Base-by-base conservation (phyloP, 768 basidiomycete species). In the Brasilioporus rufonigricans region DNA sequence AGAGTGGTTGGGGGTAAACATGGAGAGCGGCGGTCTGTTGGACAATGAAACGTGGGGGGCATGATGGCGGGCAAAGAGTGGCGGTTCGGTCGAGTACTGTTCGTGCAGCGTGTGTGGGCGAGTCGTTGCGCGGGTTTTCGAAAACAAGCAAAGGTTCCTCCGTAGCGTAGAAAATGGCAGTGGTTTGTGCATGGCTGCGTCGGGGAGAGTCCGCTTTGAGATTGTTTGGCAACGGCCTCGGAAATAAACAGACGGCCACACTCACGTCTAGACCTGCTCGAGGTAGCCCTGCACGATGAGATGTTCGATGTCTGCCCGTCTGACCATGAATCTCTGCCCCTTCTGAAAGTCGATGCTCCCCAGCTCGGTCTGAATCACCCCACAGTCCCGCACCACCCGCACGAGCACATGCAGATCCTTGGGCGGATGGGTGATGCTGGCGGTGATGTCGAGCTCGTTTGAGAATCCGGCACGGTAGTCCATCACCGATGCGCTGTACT, bases 231-330 rank as follows among this genome's bases (percentile, higher is more conserved):
- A 56, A 43, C 2, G 56, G 52, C 56, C 11, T 64, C 44, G n/a
- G 52, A 53, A 57, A 46, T 49, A 65, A 60, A 68, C 68, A 64
- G 60, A 41, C 29, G 13, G 43, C 26, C 53, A 41, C 60, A 18
- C 43, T 44, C 49, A 50, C 49, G n/a, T 46, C 65, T 65, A 86
- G 56, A 96, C 86, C 64, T 95, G 85, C 75, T 98, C 91, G 61
- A 99, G 74, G 70, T 88, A 96, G 5, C 95, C 95, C 65, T 94
- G 91, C 1, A 95, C 86, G 61, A 98, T 92, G 61, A 98, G 78
- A 69, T 95, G 88, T 69, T 99, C 97, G 57, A 99, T 87, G 67
- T 95, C 93, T 8, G 89, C 82, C 61, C 92, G 76, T 35, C 91
- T 78, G 48, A 98, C 87, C 79, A 94, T 86, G 64, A 91, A 96